Evolutionary conservation across 139 green algal species (phyloP).

Genomic region (Tetradesmus lagerheimii): DNA sequence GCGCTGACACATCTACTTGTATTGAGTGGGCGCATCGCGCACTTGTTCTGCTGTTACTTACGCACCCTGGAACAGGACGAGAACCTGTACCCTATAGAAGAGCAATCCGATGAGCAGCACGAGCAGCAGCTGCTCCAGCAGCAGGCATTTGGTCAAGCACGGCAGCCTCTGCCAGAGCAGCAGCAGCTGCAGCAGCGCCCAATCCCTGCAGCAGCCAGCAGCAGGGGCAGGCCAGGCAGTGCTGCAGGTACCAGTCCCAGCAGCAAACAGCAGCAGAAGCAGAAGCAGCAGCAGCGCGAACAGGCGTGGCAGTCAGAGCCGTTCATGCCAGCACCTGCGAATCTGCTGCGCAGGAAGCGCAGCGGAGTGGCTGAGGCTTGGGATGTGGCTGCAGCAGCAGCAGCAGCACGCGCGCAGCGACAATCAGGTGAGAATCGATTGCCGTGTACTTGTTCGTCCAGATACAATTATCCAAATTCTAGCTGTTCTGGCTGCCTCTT

Average conservation of each 20-base stretch:
- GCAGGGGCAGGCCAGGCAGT: conserved; percentile 2
- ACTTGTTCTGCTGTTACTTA: not conserved
- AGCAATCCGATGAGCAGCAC: not conserved
- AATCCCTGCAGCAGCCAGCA: not conserved
- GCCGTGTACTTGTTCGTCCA: not conserved
- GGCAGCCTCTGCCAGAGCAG: not conserved
- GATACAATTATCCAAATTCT: not conserved
- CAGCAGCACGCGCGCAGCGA: not conserved
- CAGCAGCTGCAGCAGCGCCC: not conserved
- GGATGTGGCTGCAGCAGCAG: not conserved
- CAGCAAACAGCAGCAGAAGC: conserved; percentile 14
- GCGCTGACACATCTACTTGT: too few species aligned
- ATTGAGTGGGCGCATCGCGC: too few species aligned
- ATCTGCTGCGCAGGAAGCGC: conserved; percentile 11
- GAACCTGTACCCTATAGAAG: not conserved
- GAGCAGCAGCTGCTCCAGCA: not conserved
- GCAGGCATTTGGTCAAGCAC: not conserved
- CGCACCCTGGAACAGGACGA: not conserved
- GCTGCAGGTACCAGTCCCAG: not conserved
- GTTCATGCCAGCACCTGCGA: not conserved
- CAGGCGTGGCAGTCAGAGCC: conserved; percentile 27
- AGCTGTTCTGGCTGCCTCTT: not conserved
- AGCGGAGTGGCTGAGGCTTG: conserved; percentile 5
- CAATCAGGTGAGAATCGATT: not conserved
- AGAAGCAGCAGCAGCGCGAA: not conserved